Evolutionary conservation across 2,329 filamentous ascomycete species (phyloP).

Genomic region (Purpureocillium lavendulum): DNA sequence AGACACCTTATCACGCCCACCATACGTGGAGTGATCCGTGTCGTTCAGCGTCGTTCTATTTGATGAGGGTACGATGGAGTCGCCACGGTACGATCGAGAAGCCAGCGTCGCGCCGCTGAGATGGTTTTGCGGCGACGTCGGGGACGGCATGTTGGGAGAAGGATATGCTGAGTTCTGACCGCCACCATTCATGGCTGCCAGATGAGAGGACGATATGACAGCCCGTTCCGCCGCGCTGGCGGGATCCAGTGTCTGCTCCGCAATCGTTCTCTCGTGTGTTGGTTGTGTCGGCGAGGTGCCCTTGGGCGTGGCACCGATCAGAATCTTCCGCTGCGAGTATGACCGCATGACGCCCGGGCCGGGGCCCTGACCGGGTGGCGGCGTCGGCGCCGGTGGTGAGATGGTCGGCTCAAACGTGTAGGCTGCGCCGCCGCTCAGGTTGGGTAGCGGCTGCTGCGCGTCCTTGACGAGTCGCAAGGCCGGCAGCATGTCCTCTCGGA

Average conservation of each 20-base stretch:
- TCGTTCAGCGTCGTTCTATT: slow-evolving; percentile 47
- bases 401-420: slow-evolving; percentile 42
- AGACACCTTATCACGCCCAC: slow-evolving; percentile 19
- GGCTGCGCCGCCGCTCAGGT: slow-evolving; percentile 21
- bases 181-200: slow-evolving; percentile 61
- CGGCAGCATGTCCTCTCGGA: slow-evolving; percentile 87
- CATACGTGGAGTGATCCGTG: slow-evolving; percentile 28
- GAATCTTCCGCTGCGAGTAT: slow-evolving; percentile 68
- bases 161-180: slow-evolving; percentile 48
- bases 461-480: slow-evolving; percentile 88
- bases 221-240: slow-evolving; percentile 60
- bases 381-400: slow-evolving; percentile 50
- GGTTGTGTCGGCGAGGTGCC: slow-evolving; percentile 67
- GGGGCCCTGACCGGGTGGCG: slow-evolving; percentile 40
- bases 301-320: slow-evolving; percentile 65
- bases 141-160: slow-evolving; percentile 61
- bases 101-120: slow-evolving; percentile 48
- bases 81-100: slow-evolving; percentile 51
- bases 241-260: slow-evolving; percentile 60
- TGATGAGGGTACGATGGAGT: slow-evolving; percentile 46
- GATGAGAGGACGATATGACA: slow-evolving; percentile 58
- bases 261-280: slow-evolving; percentile 56
- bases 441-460: slow-evolving; percentile 76
- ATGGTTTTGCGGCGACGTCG: slow-evolving; percentile 56
- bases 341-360: slow-evolving; percentile 54